These are phyloP conservation scores for Candida endomychidarum DNA, from an alignment of 805 yeast species.

Conservation along the genomic window DNA sequence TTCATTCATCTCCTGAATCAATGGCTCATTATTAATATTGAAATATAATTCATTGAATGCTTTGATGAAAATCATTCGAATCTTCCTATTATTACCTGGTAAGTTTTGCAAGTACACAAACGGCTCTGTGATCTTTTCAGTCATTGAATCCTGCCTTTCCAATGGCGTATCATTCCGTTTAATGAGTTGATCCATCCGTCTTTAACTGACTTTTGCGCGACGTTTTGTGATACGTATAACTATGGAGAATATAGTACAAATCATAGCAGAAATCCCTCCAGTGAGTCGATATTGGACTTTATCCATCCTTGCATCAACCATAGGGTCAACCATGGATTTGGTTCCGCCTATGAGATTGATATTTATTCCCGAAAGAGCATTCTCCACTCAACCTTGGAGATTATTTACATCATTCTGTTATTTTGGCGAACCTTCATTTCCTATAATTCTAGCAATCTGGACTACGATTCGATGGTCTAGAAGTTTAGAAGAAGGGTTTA, in stretches of 20 bases:
- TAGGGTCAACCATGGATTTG: constrained; percentile 18
- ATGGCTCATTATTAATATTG: constrained; percentile 23
- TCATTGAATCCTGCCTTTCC: constrained; percentile 12
- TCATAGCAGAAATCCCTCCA: constrained; percentile 20
- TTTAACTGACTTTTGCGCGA: neutral
- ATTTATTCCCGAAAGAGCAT: constrained; percentile 28
- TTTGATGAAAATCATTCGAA: constrained; percentile 28
- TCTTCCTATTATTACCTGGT: constrained; percentile 34
- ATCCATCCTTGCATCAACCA: constrained; percentile 22
- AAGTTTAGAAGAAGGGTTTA: constrained; percentile 26
- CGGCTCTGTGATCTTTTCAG: constrained; percentile 23
- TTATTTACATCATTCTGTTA: constrained; percentile 34
- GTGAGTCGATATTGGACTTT: constrained; percentile 28
- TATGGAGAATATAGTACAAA: constrained; percentile 14
- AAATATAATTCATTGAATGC: constrained; percentile 37
- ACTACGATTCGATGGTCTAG: constrained; percentile 21
- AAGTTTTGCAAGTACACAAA: constrained; percentile 30
- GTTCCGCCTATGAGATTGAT: constrained; percentile 21
- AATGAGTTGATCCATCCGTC: constrained; percentile 9
- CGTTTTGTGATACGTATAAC: neutral
- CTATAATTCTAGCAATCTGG: constrained; percentile 7
- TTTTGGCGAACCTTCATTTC: constrained; percentile 22
- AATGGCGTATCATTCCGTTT: constrained; percentile 13
- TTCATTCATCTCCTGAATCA: constrained; percentile 27
- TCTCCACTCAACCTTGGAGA: constrained; percentile 38